Conservation (phyloP, 2,329 filamentous ascomycete genomes). For the Lanzia echinophila region DNA sequence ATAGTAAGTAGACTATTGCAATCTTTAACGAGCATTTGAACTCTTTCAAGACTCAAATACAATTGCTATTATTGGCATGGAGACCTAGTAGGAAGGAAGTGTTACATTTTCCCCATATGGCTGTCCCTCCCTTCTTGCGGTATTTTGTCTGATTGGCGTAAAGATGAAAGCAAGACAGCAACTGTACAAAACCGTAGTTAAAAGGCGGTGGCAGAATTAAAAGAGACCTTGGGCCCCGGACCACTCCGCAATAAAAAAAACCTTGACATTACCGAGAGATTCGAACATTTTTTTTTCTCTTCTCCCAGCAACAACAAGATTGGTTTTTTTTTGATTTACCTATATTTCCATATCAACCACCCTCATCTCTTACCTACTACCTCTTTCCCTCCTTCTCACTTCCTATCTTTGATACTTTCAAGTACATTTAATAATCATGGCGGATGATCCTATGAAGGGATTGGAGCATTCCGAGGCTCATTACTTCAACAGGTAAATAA, state of each 20-base stretch:
- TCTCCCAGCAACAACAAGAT: background rate
- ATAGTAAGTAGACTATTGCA: too few species aligned
- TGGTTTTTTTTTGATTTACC: background rate
- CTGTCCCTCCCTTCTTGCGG: background rate
- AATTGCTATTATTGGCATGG: too few species aligned
- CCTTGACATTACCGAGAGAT: background rate
- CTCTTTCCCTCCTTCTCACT: conserved; percentile 1
- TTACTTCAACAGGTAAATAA: conserved; percentile 88
- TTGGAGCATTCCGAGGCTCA: conserved; percentile 72
- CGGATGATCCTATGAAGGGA: conserved; percentile 45
- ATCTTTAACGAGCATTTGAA: too few species aligned
- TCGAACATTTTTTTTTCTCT: background rate
- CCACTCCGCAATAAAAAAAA: too few species aligned
- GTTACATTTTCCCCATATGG: too few species aligned
- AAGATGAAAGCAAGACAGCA: too few species aligned
- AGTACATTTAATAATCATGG: conserved; percentile 29
- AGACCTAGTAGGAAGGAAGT: too few species aligned
- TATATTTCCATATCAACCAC: background rate
- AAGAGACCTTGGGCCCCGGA: too few species aligned
- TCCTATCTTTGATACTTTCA: background rate
- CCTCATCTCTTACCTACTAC: conserved; percentile 2
- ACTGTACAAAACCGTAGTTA: too few species aligned
- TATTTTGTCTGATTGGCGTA: too few species aligned
- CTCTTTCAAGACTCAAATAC: too few species aligned
- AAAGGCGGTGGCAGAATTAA: background rate